A percentile compares a stretch with the other conserved stretches of the same genome.
These are phyloP conservation scores for Fusarium sulawesiense DNA, from an alignment of 2,329 filamentous ascomycete genomes.

Conservation along the genomic window DNA sequence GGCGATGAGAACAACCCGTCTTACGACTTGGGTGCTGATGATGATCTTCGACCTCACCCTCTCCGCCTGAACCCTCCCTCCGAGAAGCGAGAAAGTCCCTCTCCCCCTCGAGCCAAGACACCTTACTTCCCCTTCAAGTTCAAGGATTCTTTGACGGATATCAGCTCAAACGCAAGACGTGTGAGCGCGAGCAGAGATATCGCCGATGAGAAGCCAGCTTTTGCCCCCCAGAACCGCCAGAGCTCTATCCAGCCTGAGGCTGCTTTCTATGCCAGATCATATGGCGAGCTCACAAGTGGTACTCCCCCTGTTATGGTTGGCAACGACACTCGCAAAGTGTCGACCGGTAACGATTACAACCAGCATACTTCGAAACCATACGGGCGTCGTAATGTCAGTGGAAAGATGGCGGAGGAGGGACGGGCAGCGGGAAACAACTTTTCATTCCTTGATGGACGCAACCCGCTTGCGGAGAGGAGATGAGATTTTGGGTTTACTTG, in stretches of 20 bases:
- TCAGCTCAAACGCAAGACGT: constrained; percentile 58
- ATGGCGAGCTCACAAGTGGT: constrained; percentile 66
- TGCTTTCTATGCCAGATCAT: constrained; percentile 66
- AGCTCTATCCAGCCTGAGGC: constrained; percentile 63
- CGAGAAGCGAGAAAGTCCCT: constrained; percentile 17
- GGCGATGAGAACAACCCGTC: constrained; percentile 52
- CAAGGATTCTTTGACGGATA: constrained; percentile 56
- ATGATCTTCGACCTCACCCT: constrained; percentile 61
- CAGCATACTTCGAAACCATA: constrained; percentile 48
- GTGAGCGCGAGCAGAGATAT: constrained; percentile 60
- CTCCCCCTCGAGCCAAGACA: constrained; percentile 35
- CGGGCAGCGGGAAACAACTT: constrained; percentile 52
- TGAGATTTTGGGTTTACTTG: constrained; percentile 12
- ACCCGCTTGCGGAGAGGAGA: constrained; percentile 32
- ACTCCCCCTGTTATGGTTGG: constrained; percentile 67
- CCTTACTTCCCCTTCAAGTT: constrained; percentile 38
- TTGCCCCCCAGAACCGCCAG: constrained; percentile 44
- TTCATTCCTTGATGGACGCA: constrained; percentile 40
- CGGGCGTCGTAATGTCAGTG: constrained; percentile 73
- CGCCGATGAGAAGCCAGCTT: constrained; percentile 52
- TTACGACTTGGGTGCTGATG: constrained; percentile 46
- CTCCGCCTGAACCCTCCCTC: constrained; percentile 62
- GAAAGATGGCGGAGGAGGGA: constrained; percentile 79
- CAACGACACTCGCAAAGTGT: constrained; percentile 64
- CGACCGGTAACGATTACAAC: constrained; percentile 68